Conservation (phyloP, 495 filamentous ascomycete genomes). For the Neurospora sp. region DNA sequence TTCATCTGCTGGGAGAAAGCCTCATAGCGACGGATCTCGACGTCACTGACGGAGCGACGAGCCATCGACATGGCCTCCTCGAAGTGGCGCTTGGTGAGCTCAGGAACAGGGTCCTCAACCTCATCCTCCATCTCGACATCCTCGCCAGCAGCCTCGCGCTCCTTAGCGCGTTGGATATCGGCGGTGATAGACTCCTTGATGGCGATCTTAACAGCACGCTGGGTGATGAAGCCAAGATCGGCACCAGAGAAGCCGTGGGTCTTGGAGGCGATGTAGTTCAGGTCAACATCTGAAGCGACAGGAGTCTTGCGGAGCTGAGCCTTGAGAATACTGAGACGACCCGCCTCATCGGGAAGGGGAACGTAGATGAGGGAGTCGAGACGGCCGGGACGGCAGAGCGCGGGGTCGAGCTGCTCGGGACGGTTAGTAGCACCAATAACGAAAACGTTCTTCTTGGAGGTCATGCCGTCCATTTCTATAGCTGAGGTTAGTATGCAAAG, state of each 20-base stretch:
- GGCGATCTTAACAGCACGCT: constrained; percentile 96
- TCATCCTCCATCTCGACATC: constrained; percentile 74
- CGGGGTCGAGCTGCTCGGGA: constrained; percentile 96
- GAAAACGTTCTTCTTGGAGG: constrained; percentile 99
- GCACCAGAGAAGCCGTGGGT: constrained; percentile 99
- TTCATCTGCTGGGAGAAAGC: constrained; percentile 98
- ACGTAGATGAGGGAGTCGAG: constrained; percentile 98
- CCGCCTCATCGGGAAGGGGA: constrained; percentile 82
- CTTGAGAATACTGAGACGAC: constrained; percentile 79
- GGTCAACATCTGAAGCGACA: constrained; percentile 75
- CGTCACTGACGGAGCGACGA: constrained; percentile 85
- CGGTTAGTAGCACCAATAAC: constrained; percentile 98
- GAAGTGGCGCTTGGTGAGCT: constrained; percentile 92
- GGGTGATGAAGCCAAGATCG: constrained; percentile 97
- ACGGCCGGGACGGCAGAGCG: constrained; percentile 95
- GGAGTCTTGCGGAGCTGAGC: constrained; percentile 98
- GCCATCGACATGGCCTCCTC: constrained; percentile 96
- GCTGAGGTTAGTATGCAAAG: constrained; percentile 31
- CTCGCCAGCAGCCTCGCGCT: constrained; percentile 75
- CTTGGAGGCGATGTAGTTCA: constrained; percentile 87
- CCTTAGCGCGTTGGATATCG: constrained; percentile 83
- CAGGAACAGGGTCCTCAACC: constrained; percentile 86
- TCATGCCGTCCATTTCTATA: constrained; percentile 97
- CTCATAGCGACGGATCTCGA: constrained; percentile 96
- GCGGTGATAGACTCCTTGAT: constrained; percentile 92